phyloP scores from a whole-genome alignment of 2,329 filamentous ascomycete genomes.

The Elsinoe necatrix region DNA sequence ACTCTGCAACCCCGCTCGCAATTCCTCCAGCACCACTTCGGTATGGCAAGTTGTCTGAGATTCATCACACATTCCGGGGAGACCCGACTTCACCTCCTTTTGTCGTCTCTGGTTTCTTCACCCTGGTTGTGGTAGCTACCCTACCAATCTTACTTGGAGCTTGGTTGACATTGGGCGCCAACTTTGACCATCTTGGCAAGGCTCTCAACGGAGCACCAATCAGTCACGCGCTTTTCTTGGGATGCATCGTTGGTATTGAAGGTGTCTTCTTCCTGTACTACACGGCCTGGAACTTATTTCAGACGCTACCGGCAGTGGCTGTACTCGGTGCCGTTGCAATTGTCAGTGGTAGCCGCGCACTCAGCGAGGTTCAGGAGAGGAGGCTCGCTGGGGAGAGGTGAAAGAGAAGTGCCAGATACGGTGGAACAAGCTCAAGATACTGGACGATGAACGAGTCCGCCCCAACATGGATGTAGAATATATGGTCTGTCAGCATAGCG shows the following conservation, averaged over 20 bases:
- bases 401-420: neutral
- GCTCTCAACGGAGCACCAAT: constrained; percentile 69
- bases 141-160: constrained; percentile 64
- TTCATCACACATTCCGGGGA: constrained; percentile 79
- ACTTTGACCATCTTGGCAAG: constrained; percentile 66
- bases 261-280: constrained; percentile 94
- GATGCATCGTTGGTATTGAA: constrained; percentile 80
- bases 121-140: constrained; percentile 61
- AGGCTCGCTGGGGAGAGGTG: constrained; percentile 64
- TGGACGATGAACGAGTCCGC: neutral
- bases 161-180: constrained; percentile 76
- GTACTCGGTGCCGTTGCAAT: constrained; percentile 64
- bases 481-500: neutral
- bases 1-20: constrained; percentile 52
- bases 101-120: constrained; percentile 70
- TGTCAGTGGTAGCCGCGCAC: constrained; percentile 77
- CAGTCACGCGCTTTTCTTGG: constrained; percentile 76
- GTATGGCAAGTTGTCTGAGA: constrained; percentile 76
- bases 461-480: constrained; percentile 14
- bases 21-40: constrained; percentile 61
- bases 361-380: constrained; percentile 86
- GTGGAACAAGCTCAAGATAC: neutral
- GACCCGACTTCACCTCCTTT: constrained; percentile 74
- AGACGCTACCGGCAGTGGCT: constrained; percentile 66
- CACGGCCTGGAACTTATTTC: constrained; percentile 82